phyloP scores from a whole-genome alignment of 768 basidiomycete species.

The Russula brevipes region DNA sequence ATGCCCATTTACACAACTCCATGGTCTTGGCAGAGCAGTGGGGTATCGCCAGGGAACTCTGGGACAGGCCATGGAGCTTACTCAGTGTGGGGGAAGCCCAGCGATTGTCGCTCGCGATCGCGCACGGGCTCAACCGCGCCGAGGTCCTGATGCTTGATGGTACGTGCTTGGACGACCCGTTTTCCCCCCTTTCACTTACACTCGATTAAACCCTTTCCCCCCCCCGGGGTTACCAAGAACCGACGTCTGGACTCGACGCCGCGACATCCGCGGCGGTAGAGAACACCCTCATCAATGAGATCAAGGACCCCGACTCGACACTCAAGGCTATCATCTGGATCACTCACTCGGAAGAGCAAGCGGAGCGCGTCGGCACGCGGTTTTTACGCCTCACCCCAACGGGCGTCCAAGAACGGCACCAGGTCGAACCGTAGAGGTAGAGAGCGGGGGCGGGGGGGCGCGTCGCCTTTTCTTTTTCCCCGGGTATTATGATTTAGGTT shows the following conservation, averaged over 20 bases:
- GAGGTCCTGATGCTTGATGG: conserved; percentile 80
- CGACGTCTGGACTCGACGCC: conserved; percentile 82
- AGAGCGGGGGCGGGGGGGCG: not conserved
- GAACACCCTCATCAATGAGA: conserved; percentile 46
- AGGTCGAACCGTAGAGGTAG: conserved; percentile 24
- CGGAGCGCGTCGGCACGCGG: conserved; percentile 64
- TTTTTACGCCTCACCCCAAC: conserved; percentile 42
- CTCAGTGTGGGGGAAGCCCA: conserved; percentile 87
- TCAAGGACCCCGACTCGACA: conserved; percentile 43
- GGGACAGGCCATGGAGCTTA: conserved; percentile 74
- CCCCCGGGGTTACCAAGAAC: conserved; percentile 48
- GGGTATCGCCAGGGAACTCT: conserved; percentile 63
- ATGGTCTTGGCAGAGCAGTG: conserved; percentile 55
- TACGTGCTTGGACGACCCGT: conserved; percentile 27
- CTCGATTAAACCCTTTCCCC: not conserved
- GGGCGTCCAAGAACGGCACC: conserved; percentile 25
- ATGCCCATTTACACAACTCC: conserved; percentile 27
- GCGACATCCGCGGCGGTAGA: conserved; percentile 65
- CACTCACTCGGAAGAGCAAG: conserved; percentile 82
- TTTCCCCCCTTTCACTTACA: not conserved
- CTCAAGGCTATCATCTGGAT: conserved; percentile 82
- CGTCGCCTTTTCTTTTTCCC: not conserved
- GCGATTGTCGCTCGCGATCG: conserved; percentile 72
- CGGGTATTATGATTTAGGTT: conserved; percentile 1
- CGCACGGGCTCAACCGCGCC: conserved; percentile 65